Evolutionary conservation across 768 basidiomycete genomes (phyloP).

Genomic region (Harrya chromipes): DNA sequence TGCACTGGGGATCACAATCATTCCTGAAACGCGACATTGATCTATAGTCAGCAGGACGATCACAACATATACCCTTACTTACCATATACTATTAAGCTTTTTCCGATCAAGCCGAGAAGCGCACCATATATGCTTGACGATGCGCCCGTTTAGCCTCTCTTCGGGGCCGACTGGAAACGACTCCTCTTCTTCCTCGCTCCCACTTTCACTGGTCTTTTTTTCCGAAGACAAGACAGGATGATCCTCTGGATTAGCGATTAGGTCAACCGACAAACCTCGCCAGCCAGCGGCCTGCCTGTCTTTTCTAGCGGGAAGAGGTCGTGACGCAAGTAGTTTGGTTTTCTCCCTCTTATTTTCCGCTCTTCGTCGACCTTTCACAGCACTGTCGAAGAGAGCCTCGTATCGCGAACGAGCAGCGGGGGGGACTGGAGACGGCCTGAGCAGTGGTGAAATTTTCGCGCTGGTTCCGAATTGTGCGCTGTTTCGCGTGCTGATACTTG

Average conservation of each 20-base stretch:
- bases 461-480: slow-evolving; percentile 20
- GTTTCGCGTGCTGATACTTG: slow-evolving; percentile 35
- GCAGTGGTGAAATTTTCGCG: slow-evolving; percentile 31
- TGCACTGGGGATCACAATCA: slow-evolving; percentile 58
- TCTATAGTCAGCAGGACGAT: not conserved
- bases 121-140: slow-evolving; percentile 62
- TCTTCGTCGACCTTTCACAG: slow-evolving; percentile 48
- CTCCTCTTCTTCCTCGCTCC: slow-evolving; percentile 29
- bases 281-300: slow-evolving; percentile 64
- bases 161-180: slow-evolving; percentile 31
- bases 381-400: slow-evolving; percentile 62
- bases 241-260: slow-evolving; percentile 48
- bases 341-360: slow-evolving; percentile 32
- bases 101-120: slow-evolving; percentile 52
- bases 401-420: slow-evolving; percentile 61
- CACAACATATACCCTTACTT: slow-evolving; percentile 33
- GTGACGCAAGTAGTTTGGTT: slow-evolving; percentile 28
- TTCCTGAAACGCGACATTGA: slow-evolving; percentile 42
- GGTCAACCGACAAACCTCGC: slow-evolving; percentile 69
- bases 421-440: slow-evolving; percentile 67
- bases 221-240: slow-evolving; percentile 14
- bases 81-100: slow-evolving; percentile 68
- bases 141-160: slow-evolving; percentile 52
- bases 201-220: slow-evolving; percentile 13
- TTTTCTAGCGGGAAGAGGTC: slow-evolving; percentile 41